These are phyloP conservation scores for Paramyrothecium sp. DNA, from an alignment of 2,329 filamentous ascomycete species.

Conservation along the genomic window DNA sequence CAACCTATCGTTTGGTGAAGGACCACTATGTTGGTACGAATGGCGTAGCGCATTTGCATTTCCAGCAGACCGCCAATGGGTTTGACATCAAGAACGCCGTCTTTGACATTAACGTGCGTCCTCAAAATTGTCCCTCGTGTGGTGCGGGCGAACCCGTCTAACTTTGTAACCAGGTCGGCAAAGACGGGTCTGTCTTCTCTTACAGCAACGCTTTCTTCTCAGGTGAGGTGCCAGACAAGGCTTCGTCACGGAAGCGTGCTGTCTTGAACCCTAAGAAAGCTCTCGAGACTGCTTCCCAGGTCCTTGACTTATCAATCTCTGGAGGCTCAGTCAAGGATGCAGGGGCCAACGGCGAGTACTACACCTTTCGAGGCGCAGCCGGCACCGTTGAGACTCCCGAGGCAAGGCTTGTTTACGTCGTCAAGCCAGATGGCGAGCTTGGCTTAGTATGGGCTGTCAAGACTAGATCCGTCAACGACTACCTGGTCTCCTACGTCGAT, in stretches of 20 bases:
- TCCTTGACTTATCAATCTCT: conserved; percentile 15
- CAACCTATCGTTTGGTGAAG: conserved; percentile 42
- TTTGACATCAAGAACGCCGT: conserved; percentile 55
- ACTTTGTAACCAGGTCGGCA: conserved; percentile 33
- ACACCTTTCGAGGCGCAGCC: conserved; percentile 40
- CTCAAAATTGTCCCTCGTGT: neutral
- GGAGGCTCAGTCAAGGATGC: conserved; percentile 1
- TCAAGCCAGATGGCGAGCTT: conserved; percentile 40
- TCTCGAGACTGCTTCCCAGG: conserved; percentile 27
- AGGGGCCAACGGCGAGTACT: conserved; percentile 11
- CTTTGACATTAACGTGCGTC: conserved; percentile 52
- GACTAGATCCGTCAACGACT: conserved; percentile 50
- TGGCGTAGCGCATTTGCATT: conserved; percentile 51
- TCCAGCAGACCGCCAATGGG: conserved; percentile 52
- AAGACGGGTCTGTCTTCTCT: conserved; percentile 51
- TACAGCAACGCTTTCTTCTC: conserved; percentile 42
- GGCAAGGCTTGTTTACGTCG: conserved; percentile 49
- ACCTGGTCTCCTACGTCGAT: conserved; percentile 52
- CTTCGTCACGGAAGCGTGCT: conserved; percentile 24
- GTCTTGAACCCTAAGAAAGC: conserved; percentile 33
- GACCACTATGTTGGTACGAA: conserved; percentile 49
- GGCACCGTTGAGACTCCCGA: conserved; percentile 46
- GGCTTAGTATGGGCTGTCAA: conserved; percentile 51
- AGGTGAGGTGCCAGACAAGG: conserved; percentile 31
- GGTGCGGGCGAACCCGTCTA: neutral